Percentiles rank a stretch among this genome's conserved stretches.
Evolutionary conservation across 306 rosid genomes (phyloP).

Genomic region (Cucumis melo): DNA sequence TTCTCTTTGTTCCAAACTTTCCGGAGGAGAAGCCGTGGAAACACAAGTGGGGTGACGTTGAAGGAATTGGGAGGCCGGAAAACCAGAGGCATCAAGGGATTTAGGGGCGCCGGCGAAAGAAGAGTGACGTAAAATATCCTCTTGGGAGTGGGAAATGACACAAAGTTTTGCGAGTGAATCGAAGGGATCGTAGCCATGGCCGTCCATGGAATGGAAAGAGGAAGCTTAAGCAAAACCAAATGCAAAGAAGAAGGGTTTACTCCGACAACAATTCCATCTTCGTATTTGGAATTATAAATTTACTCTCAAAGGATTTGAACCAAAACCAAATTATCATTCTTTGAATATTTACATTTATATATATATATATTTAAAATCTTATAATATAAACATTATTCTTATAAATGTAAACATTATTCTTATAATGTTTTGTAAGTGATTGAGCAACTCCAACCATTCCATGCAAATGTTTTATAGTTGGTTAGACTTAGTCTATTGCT

Average conservation of each 20-base stretch:
- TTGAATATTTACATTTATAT: no score
- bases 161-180: not conserved
- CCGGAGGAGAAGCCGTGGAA: not conserved
- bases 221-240: not conserved
- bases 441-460: no score
- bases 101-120: not conserved
- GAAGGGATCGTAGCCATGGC: not conserved
- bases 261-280: not conserved
- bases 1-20: not conserved
- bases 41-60: not conserved
- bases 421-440: no score
- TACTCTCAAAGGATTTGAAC: no score
- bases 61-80: not conserved
- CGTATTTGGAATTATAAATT: no score
- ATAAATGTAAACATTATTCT: no score
- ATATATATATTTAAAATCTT: no score
- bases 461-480: no score
- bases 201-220: not conserved
- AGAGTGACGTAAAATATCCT: not conserved
- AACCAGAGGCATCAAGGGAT: not conserved
- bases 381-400: no score
- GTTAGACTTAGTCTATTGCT: no score
- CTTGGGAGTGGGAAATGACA: not conserved
- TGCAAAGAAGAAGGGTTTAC: no score
- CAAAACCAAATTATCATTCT: no score